phyloP scores from a whole-genome alignment of 345 rosid genomes.

The Anastatica hierochuntica region DNA sequence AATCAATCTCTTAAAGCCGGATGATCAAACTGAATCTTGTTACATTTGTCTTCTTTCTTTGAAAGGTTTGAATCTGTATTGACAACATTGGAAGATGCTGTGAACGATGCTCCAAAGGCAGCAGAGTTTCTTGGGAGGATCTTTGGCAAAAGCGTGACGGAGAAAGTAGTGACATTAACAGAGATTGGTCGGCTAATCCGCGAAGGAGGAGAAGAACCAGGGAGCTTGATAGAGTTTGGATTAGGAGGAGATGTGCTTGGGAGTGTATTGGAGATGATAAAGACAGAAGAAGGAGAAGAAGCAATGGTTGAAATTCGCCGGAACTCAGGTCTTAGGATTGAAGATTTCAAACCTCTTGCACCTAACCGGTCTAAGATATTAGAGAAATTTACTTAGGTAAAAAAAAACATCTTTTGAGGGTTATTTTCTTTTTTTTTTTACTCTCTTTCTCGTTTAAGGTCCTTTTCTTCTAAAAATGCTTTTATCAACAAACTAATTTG shows the following conservation, averaged over 20 bases:
- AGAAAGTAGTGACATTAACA: constrained; percentile 38
- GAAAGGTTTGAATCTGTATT: constrained; percentile 77
- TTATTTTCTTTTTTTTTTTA: constrained; percentile 15
- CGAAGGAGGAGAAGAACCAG: constrained; percentile 71
- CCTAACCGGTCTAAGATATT: constrained; percentile 50
- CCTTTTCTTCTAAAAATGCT: background rate
- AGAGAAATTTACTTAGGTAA: constrained; percentile 37
- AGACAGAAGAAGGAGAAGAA: constrained; percentile 48
- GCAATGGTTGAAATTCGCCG: constrained; percentile 38
- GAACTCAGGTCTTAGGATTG: constrained; percentile 49
- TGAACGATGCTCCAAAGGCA: constrained; percentile 90
- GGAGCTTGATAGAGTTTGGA: constrained; percentile 46
- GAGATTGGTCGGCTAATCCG: constrained; percentile 49
- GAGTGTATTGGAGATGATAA: constrained; percentile 54
- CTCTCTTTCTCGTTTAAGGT: background rate
- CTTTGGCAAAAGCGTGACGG: constrained; percentile 46
- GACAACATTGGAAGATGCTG: constrained; percentile 66
- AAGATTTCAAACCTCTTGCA: constrained; percentile 59
- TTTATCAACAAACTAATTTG: constrained; percentile 14
- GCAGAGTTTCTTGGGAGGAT: constrained; percentile 69
- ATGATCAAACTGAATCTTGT: too few relatives aligned
- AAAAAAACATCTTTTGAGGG: constrained; percentile 10
- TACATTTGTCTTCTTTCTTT: background rate
- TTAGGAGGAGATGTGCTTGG: constrained; percentile 83
- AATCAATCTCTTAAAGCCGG: too few relatives aligned